Percentiles rank a stretch among this genome's conserved stretches.
Conservation (phyloP, 805 yeast species). For the Candida suzukii region DNA sequence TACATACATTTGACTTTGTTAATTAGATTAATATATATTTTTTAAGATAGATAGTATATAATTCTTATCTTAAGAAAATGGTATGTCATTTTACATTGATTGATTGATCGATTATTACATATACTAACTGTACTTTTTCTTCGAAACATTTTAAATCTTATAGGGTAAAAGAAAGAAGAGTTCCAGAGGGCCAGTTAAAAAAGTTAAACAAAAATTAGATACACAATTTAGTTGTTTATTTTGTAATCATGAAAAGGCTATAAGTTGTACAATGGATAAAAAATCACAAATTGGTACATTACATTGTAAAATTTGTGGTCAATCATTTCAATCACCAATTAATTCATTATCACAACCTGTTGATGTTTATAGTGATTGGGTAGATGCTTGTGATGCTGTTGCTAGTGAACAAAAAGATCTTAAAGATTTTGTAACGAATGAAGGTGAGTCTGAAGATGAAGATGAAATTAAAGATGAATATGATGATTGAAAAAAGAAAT, state of each 20-base stretch:
- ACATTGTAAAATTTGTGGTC: slow-evolving; percentile 91
- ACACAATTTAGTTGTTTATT: slow-evolving; percentile 84
- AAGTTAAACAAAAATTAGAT: slow-evolving; percentile 71
- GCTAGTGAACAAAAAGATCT: slow-evolving; percentile 49
- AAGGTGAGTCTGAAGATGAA: slow-evolving; percentile 20
- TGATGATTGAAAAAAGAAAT: slow-evolving; percentile 4
- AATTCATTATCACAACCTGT: slow-evolving; percentile 83
- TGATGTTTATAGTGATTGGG: slow-evolving; percentile 96
- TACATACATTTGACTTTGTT: no score
- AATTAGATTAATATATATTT: no score
- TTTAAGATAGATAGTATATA: no score
- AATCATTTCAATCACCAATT: slow-evolving; percentile 82
- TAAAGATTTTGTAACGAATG: slow-evolving; percentile 27
- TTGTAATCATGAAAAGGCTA: slow-evolving; percentile 93
- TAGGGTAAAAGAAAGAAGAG: slow-evolving; percentile 65
- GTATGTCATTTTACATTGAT: neutral
- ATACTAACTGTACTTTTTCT: neutral
- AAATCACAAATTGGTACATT: slow-evolving; percentile 77
- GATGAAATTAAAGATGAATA: slow-evolving; percentile 16
- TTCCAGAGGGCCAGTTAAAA: slow-evolving; percentile 73
- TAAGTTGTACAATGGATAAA: slow-evolving; percentile 82
- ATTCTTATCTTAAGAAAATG: no score
- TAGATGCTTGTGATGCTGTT: slow-evolving; percentile 89
- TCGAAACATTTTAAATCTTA: no score
- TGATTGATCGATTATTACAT: no score